Evolutionary conservation across 1,139 yeast species (phyloP), one percentile per base, ranked within the genome.

Genomic region (Debaryomyces sp.): DNA sequence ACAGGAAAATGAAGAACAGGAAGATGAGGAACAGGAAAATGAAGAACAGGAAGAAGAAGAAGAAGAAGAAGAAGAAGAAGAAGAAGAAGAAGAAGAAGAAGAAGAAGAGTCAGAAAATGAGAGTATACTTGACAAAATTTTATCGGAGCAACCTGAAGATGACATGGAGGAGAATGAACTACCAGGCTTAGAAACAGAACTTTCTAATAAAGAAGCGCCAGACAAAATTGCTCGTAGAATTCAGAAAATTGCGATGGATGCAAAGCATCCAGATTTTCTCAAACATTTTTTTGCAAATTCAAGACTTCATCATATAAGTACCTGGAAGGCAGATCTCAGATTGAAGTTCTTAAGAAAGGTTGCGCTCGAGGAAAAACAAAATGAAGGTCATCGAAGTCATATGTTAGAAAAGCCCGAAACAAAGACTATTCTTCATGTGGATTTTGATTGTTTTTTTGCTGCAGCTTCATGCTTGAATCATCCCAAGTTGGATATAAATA

Each of bases 391-490:
- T 12, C 23, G 23, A 8, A 12, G 15, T 27, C 43, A 44, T 17
- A 46, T 46, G 18, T 23, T 40, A 27, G 30, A 36, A 18, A 38
- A 15, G n/a, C 10, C 37, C 4, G 29, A 50, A 6, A 30, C 50
- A 6, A 62, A 67, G 38, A 66, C 77, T 0, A 80, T 91, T 17
- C 65, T 91, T 51, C 98, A 94, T 65, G 77, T 92, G 32, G 99
- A 94, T 64, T 94, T 90, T 65, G 99, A 94, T 64, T 90, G 96
- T 55, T 94, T 94, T 60, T 94, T 94, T 67, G 97, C 92, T 0
- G 78, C 96, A 0, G 97, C 89, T 0, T 88, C 97, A 0, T 80
- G 89, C 12, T 69, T 84, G 45, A 72, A 68, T 5, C 71, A 75
- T 39, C 86, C 87, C 0, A 73, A 83, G 6, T 58, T 84, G 17